phyloP scores from a whole-genome alignment of 2,329 filamentous ascomycete species.

The Aureobasidium melanogenum region DNA sequence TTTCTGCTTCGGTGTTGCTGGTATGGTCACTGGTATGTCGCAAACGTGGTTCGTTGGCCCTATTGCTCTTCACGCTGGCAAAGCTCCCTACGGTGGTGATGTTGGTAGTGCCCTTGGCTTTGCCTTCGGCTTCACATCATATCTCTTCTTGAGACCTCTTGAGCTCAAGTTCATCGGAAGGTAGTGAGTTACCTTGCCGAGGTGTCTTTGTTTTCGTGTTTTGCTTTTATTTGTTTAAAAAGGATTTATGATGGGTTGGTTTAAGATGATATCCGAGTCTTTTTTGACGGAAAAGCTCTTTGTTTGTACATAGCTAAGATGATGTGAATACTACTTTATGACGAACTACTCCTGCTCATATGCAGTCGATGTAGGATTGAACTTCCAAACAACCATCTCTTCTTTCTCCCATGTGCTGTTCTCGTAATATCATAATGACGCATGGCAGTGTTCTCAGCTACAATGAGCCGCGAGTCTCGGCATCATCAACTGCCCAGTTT shows the following conservation, averaged over 20 bases:
- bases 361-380: neutral
- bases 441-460: too few species aligned
- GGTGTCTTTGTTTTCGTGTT: neutral
- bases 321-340: neutral
- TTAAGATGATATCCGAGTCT: neutral
- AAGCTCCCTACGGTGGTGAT: constrained; percentile 45
- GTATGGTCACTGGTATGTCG: constrained; percentile 61
- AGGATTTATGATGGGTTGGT: neutral
- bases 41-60: constrained; percentile 61
- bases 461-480: too few species aligned
- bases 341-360: neutral
- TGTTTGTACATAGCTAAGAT: neutral
- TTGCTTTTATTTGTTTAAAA: neutral
- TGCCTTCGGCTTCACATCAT: constrained; percentile 46
- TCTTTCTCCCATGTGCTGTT: too few species aligned
- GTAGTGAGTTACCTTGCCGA: constrained; percentile 2
- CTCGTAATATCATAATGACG: too few species aligned
- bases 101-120: constrained; percentile 55
- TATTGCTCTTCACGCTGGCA: constrained; percentile 51
- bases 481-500: too few species aligned
- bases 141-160: constrained; percentile 42
- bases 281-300: neutral
- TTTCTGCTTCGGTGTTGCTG: constrained; percentile 55
- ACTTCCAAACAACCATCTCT: neutral
- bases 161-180: constrained; percentile 35